Evolutionary conservation across 768 basidiomycete genomes (phyloP).

Genomic region (Termitomyces sp.): DNA sequence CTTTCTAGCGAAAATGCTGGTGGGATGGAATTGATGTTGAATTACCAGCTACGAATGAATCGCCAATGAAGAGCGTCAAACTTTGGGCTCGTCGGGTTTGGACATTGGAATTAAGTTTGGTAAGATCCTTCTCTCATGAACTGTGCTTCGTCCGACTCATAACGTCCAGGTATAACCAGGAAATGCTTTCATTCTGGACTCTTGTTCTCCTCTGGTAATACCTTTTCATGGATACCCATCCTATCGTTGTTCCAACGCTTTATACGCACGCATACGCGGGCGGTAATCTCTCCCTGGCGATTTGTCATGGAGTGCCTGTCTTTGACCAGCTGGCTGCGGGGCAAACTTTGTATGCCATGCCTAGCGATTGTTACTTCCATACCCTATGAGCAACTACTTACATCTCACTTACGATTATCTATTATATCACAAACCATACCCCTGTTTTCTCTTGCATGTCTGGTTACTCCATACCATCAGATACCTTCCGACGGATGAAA

Average conservation of each 20-base stretch:
- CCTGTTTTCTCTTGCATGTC: conserved; percentile 8
- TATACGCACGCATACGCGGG: conserved; percentile 4
- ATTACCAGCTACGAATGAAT: conserved; percentile 51
- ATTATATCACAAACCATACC: conserved; percentile 7
- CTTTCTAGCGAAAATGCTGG: conserved; percentile 91
- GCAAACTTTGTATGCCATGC: conserved; percentile 4
- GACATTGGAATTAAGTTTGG: conserved; percentile 95
- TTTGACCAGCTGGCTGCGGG: neutral
- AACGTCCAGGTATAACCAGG: conserved; percentile 17
- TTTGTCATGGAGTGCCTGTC: conserved; percentile 4
- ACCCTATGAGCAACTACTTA: conserved; percentile 16
- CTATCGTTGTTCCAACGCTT: conserved; percentile 7
- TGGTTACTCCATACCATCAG: conserved; percentile 1
- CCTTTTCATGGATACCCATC: conserved; percentile 21
- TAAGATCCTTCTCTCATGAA: conserved; percentile 27
- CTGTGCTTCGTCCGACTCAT: neutral
- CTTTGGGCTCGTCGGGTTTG: conserved; percentile 97
- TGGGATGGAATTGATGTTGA: conserved; percentile 98
- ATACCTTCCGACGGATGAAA: conserved; percentile 4
- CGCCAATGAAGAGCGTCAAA: conserved; percentile 61
- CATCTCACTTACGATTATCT: conserved; percentile 11
- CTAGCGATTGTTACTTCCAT: conserved; percentile 12
- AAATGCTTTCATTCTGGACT: conserved; percentile 4
- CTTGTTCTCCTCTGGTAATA: conserved; percentile 16
- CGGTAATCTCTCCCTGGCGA: conserved; percentile 4